Conservation (phyloP, 768 basidiomycete species). For the Lentinula edodes region DNA sequence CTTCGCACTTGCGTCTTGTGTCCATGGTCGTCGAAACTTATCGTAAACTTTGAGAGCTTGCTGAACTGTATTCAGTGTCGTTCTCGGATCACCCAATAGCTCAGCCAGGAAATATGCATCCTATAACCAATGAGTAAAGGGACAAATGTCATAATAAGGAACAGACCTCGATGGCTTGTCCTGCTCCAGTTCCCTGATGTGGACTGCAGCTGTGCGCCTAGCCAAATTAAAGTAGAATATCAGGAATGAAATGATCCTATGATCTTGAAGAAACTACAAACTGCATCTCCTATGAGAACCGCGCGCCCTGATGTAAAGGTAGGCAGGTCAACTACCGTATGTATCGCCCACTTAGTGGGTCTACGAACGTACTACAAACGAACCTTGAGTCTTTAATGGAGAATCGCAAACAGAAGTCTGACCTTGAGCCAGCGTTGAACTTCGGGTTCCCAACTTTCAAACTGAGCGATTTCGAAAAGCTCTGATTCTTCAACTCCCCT, state of each 20-base stretch:
- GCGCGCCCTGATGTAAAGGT: conserved; percentile 22
- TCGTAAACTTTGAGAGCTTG: conserved; percentile 1
- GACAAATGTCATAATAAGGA: not conserved
- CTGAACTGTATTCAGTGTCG: not conserved
- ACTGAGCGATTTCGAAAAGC: conserved; percentile 20
- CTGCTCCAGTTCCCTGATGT: conserved; percentile 32
- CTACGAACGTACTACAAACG: conserved; percentile 15
- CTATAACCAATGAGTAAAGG: not conserved
- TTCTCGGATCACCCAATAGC: conserved; percentile 1
- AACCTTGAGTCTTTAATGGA: not conserved
- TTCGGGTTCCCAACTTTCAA: conserved; percentile 31
- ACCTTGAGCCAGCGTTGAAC: conserved; percentile 31
- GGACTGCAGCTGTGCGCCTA: conserved; percentile 35
- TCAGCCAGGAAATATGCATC: conserved; percentile 6
- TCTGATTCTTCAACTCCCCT: conserved; percentile 23
- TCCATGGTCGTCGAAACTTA: conserved; percentile 4
- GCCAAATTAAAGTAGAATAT: not conserved
- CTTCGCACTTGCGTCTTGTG: not conserved
- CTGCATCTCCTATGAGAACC: conserved; percentile 31
- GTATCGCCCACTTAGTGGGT: conserved; percentile 26
- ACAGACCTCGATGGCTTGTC: conserved; percentile 33
- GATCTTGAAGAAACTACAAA: not conserved
- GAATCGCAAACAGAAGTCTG: not conserved
- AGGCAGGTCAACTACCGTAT: conserved; percentile 22
- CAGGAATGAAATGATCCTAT: not conserved